Percentiles rank a stretch among this genome's conserved stretches.
phyloP scores from a whole-genome alignment of 2,329 filamentous ascomycete species.

The Chrysosporium queenslandicum region DNA sequence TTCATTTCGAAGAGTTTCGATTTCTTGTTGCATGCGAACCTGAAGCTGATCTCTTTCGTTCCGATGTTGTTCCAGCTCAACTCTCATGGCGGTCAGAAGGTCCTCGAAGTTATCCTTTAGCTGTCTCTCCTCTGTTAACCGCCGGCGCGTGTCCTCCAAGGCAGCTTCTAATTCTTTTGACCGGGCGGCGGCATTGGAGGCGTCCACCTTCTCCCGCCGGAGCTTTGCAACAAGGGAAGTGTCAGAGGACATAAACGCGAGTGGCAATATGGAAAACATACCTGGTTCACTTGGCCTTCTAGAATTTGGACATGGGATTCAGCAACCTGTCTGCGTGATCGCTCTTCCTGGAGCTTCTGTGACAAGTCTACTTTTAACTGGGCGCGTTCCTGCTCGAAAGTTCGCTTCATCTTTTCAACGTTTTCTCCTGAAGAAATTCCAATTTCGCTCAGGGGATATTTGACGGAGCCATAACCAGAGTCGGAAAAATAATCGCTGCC shows the following conservation, averaged over 20 bases:
- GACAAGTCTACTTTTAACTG: conserved; percentile 75
- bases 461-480: conserved; percentile 77
- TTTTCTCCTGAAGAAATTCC: conserved; percentile 53
- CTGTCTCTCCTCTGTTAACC: conserved; percentile 72
- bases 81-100: conserved; percentile 69
- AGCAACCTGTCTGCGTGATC: conserved; percentile 60
- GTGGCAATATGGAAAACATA: conserved; percentile 24
- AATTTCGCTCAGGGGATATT: conserved; percentile 55
- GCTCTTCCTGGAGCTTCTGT: conserved; percentile 77
- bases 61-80: conserved; percentile 68
- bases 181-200: conserved; percentile 42
- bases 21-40: conserved; percentile 74
- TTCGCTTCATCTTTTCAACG: conserved; percentile 70
- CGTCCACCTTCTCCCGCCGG: conserved; percentile 46
- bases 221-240: conserved; percentile 28
- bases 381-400: conserved; percentile 83
- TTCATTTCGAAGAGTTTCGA: conserved; percentile 53
- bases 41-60: conserved; percentile 77
- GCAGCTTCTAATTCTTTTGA: conserved; percentile 68
- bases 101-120: conserved; percentile 92
- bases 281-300: conserved; percentile 63
- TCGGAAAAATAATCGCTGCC: conserved; percentile 98
- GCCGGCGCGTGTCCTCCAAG: conserved; percentile 72
- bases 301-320: conserved; percentile 77
- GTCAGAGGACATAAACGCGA: conserved; percentile 15